phyloP scores from a whole-genome alignment of 73 alveolate genomes.

The Breviolum minutum region DNA sequence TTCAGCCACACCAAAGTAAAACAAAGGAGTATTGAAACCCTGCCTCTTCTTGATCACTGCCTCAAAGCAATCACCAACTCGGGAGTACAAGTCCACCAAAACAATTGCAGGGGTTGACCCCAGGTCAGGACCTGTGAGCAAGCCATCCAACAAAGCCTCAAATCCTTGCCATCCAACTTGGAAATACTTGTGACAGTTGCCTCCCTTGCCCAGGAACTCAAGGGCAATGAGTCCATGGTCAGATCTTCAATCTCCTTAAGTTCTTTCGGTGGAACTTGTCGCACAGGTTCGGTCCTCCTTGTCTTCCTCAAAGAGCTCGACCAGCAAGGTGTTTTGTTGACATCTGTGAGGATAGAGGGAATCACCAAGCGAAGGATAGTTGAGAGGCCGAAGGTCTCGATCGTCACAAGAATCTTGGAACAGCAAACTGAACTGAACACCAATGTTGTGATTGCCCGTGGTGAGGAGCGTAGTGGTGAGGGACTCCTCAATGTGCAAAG shows the following conservation, averaged over 20 bases:
- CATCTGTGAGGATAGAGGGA: background rate
- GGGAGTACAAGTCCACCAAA: background rate
- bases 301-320: background rate
- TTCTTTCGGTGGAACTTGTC: background rate
- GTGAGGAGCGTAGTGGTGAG: background rate
- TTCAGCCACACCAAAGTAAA: background rate
- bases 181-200: background rate
- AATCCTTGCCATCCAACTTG: background rate
- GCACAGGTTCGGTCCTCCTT: background rate
- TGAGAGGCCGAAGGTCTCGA: background rate
- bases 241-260: background rate
- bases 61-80: background rate
- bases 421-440: background rate
- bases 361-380: background rate
- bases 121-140: background rate
- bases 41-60: background rate
- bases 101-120: background rate
- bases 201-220: background rate
- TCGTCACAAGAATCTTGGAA: background rate
- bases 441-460: background rate
- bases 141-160: background rate
- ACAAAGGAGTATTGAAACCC: background rate
- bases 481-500: background rate
- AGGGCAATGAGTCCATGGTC: background rate
- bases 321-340: background rate